Base-by-base conservation (phyloP, 345 rosid species). In the Salix exigua region DNA sequence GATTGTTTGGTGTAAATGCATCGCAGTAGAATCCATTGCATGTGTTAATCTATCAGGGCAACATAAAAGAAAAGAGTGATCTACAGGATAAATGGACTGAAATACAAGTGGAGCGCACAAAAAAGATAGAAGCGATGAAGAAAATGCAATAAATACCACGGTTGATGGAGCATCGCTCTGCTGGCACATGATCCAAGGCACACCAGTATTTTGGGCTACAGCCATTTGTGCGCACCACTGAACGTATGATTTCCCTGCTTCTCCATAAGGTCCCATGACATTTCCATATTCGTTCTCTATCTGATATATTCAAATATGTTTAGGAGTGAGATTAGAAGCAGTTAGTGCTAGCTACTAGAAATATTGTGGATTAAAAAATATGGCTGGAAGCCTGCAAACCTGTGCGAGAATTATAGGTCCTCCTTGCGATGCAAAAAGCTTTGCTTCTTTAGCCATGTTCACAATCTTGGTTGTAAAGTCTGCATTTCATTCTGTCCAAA, bases 331-430 rank as follows among this genome's bases (percentile, higher is more conserved):
- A 46, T 14, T 46, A 46, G 50, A 46, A 46, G 50, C 50, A 46
- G 9, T 0, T 40, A 40, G 14, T 13, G 50, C 50, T 3, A 46
- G 18, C 50, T 3, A 46, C 50, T 46, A 46, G 50, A 12, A 46
- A 46, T 13, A 46, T 46, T 3, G 5, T 46, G 50, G 50, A 46
- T 46, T 14, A 12, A 13, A 44, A 44, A 44, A 14, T 18, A 46
- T 46, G 50, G 18, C 5, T 44, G 48, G 1, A 12, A 2, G 16
- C 16, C 50, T 21, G 25, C 11, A 66, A 33, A 88, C 91, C 88
- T 88, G 91, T 48, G 90, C 91, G 13, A 88, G 67, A 75, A 89
- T 87, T 65, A 89, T 87, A 37, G 91, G 91, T 51, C 91, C 91
- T 78, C 93, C 91, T 71, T 87, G 86, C 68, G 91, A 74, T 19